These are phyloP conservation scores for Phytophthora colocasiae DNA, from an alignment of 352 stramenopile genomes.

Conservation along the genomic window DNA sequence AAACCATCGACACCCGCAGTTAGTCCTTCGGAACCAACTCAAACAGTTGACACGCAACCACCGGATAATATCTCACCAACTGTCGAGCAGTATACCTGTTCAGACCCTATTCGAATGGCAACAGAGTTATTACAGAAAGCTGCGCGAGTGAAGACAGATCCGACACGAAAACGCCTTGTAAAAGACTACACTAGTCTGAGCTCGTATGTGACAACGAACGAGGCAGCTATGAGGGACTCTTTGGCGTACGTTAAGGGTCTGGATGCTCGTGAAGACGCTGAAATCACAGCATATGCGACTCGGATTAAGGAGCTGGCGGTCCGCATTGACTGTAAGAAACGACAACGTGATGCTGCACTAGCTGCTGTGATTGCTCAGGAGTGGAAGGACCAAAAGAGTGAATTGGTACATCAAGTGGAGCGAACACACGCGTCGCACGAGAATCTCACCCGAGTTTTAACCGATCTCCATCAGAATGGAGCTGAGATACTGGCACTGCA, in stretches of 20 bases:
- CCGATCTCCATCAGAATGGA: conserved; percentile 2
- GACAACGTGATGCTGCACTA: conserved; percentile 8
- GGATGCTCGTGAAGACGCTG: not conserved
- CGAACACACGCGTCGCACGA: not conserved
- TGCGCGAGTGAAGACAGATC: not conserved
- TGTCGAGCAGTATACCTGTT: not conserved
- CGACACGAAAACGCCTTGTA: conserved; percentile 6
- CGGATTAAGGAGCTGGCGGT: conserved; percentile 8
- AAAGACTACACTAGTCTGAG: conserved; percentile 16
- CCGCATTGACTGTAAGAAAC: conserved; percentile 7
- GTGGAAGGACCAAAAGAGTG: not conserved
- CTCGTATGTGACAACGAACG: conserved; percentile 11
- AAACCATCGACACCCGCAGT: not conserved
- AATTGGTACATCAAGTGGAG: not conserved
- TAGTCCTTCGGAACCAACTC: not conserved
- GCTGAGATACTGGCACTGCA: not conserved
- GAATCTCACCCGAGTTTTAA: not conserved
- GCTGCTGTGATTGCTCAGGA: conserved; percentile 8
- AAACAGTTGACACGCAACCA: not conserved
- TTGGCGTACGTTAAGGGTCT: conserved; percentile 13
- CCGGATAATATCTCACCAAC: not conserved
- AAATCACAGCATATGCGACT: not conserved
- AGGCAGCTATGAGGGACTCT: conserved; percentile 14
- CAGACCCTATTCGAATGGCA: conserved; percentile 1
- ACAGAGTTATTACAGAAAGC: not conserved